Evolutionary conservation across 768 basidiomycete genomes (phyloP), one percentile per base, ranked within the genome.

Genomic region (Xerocomellus amylosporus): DNA sequence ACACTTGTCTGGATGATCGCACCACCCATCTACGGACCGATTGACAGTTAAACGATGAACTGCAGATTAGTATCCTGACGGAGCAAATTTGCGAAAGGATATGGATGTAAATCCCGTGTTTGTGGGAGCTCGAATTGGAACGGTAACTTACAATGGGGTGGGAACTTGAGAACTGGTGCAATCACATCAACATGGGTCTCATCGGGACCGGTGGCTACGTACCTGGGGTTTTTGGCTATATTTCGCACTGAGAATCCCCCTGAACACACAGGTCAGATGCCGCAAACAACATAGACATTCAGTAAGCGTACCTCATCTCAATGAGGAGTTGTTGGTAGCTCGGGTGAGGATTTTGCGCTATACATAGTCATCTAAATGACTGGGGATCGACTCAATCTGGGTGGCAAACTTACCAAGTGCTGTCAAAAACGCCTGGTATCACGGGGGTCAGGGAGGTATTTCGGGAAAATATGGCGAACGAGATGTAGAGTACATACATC

Each of bases 141-240:
- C 4, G 24, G 33, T 36, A 37, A 70, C 75, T 58, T 46, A 80
- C 79, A 38, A 81, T 73, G 3, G 66, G 68, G 55, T 80, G 73
- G 19, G 74, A 73, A 51, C 70, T 65, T 36, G 80, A 75, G 48
- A 83, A 70, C 74, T 71, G 14, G 31, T 14, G 20, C 9, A 22
- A 36, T 45, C 46, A 38, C 17, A 30, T 70, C n/a, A 68, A 30
- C 19, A n/a, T 9, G 36, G 14, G 26, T 24, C 8, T 22, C 20
- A 13, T 51, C 17, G 9, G 3, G 8, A 7, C 6, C 5, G 2
- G 28, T 45, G 12, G 10, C 31, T 12, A 65, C 65, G 20, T 41
- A 71, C 69, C 69, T 83, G 83, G 4, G 83, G 83, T 64, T 81
- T 84, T 71, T 84, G 82, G 41, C 69, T 77, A 58, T 83, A 84